phyloP scores from a whole-genome alignment of 2,329 filamentous ascomycete species.

The Byssothecium circinans region DNA sequence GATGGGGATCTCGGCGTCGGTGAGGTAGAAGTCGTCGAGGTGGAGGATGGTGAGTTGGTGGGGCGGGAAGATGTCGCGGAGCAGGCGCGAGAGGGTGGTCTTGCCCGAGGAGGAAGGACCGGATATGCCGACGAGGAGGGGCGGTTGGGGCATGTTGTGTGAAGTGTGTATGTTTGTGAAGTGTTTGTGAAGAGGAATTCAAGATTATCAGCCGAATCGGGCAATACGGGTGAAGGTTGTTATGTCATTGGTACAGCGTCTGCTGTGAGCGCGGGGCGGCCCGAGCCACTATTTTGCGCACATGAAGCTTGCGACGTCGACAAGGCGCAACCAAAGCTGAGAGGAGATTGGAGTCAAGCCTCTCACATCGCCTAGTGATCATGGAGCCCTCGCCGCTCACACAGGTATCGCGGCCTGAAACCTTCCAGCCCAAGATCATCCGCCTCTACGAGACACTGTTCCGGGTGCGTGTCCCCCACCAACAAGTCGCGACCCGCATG shows the following conservation, averaged over 20 bases:
- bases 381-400: constrained; percentile 95
- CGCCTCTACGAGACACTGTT: constrained; percentile 85
- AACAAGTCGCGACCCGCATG: constrained; percentile 3
- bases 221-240: constrained; percentile 5
- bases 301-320: constrained; percentile 9
- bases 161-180: background rate
- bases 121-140: constrained; percentile 76
- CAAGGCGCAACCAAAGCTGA: no score
- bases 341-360: background rate
- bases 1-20: constrained; percentile 67
- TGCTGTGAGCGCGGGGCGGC: constrained; percentile 5
- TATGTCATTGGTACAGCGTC: constrained; percentile 4
- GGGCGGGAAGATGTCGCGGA: constrained; percentile 75
- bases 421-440: constrained; percentile 93
- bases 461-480: constrained; percentile 47
- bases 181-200: no score
- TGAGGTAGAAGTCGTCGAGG: constrained; percentile 87
- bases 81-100: constrained; percentile 83
- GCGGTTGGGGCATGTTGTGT: constrained; percentile 7
- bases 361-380: background rate
- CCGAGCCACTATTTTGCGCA: constrained; percentile 8
- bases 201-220: background rate
- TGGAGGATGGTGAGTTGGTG: constrained; percentile 75
- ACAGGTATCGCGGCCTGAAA: constrained; percentile 84
- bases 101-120: constrained; percentile 93